Conservation (phyloP, 176 grass and related monocot genomes). For the Oryza australiensis region DNA sequence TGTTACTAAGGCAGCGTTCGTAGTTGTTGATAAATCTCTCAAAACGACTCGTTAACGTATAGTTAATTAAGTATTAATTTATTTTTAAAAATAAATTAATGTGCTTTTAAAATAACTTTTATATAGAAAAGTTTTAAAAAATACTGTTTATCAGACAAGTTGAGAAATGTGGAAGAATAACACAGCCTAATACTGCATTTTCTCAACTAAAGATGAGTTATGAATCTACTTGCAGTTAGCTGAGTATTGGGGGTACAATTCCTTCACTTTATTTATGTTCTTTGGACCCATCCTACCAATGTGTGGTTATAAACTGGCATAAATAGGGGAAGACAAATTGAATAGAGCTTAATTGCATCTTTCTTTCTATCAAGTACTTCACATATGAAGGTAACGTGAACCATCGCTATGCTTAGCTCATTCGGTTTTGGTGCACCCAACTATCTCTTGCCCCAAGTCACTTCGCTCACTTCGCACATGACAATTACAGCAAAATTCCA, state of each 20-base stretch:
- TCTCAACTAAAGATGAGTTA: neutral
- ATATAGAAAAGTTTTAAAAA: too few relatives aligned
- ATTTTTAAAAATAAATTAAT: too few relatives aligned
- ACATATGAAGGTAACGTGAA: slow-evolving; percentile 13
- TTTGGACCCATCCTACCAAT: slow-evolving; percentile 9
- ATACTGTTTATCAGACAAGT: too few relatives aligned
- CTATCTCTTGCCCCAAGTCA: slow-evolving; percentile 4
- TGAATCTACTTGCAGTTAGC: neutral
- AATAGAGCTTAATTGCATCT: slow-evolving; percentile 10
- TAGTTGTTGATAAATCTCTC: too few relatives aligned
- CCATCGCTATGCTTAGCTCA: slow-evolving; percentile 9
- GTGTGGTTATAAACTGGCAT: slow-evolving; percentile 8
- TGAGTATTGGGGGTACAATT: neutral
- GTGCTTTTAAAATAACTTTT: too few relatives aligned
- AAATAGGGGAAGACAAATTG: neutral
- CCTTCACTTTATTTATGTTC: neutral
- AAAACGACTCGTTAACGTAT: too few relatives aligned
- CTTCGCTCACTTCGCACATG: slow-evolving; percentile 1
- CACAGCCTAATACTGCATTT: too few relatives aligned
- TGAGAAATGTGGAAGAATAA: too few relatives aligned
- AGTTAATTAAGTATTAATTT: too few relatives aligned
- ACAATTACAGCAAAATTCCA: neutral
- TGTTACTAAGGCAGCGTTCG: neutral
- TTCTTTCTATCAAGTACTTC: neutral
- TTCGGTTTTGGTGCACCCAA: slow-evolving; percentile 26